Base-by-base conservation (phyloP, 1,284 basidiomycete species). In the Quambalaria eucalypti region DNA sequence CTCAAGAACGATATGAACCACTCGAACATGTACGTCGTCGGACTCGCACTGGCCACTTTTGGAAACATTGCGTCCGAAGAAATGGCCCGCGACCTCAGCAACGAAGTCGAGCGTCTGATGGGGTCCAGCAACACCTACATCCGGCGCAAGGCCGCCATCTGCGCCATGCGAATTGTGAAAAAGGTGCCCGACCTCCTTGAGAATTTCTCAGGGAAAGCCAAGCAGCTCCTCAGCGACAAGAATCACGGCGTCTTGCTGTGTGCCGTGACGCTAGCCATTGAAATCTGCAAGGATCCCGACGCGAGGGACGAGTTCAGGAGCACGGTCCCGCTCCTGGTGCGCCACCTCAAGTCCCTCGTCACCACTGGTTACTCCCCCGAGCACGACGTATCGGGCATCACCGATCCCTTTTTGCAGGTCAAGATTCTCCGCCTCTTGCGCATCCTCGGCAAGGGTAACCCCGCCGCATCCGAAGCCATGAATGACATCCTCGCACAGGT, bases 1-100 rank as follows among this genome's bases (percentile, higher is more conserved):
- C 78, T 98, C 67, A 99, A 99, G 80, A 99, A 98, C 78, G 95
- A 98, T 78, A 92, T 99, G 90, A 97, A 98, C 77, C 92, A 97
- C 78, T 87, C 92, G 10, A 98, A 97, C 78, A 96, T 96, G 89
- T 98, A 96, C 77, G 89, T 90, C 8, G 95, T 98, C 38, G 95
- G 95, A 19, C 83, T 99, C 51, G 93, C 92, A 1, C 82, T 99
- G 40, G 97, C 92, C 74, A 98, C 95, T 0, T 98, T 99, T 76
- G 95, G 93, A 61, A 97, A 98, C 75, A 98, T 98, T 64, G 90
- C 95, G 8, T 96, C 91, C 10, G 95, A 98, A 56, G 75, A 76
- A 56, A 74, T 76, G 73, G 69, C 73, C 16, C 54, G 71, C 29
- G 67, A 72, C 52, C 58, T 76, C 36, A 70, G 65, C 54, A 70